Evolutionary conservation across 495 filamentous ascomycete genomes (phyloP).

Genomic region (Pseudoneurospora amorphoporcata): DNA sequence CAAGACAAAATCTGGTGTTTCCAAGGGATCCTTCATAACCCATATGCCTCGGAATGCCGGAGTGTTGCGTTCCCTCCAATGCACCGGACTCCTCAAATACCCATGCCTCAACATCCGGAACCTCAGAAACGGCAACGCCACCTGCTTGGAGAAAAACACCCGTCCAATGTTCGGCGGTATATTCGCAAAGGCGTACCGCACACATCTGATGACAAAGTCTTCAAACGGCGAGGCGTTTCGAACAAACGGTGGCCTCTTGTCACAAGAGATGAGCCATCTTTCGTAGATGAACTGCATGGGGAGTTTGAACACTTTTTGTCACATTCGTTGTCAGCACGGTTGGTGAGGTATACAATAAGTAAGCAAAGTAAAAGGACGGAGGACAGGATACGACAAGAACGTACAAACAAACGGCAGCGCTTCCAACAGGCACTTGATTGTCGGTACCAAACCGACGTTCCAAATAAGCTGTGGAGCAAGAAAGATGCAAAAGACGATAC

Average conservation of each 20-base stretch:
- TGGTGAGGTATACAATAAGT: no score
- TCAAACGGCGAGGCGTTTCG: conserved; percentile 57
- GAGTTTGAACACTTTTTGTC: conserved; percentile 40
- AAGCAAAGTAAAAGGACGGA: no score
- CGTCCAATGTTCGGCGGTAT: conserved; percentile 55
- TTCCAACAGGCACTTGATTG: conserved; percentile 42
- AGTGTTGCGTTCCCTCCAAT: conserved; percentile 42
- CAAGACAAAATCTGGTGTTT: conserved; percentile 55
- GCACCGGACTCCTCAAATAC: conserved; percentile 44
- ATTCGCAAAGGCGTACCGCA: conserved; percentile 64
- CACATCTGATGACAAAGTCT: conserved; percentile 61
- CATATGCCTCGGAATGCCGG: conserved; percentile 46
- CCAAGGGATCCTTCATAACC: conserved; percentile 41
- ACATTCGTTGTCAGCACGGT: not conserved
- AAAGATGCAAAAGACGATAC: conserved; percentile 54
- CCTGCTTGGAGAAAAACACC: conserved; percentile 65
- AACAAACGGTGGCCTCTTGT: conserved; percentile 48
- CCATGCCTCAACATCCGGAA: conserved; percentile 68
- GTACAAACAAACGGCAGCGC: conserved; percentile 64
- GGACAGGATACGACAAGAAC: conserved; percentile 3
- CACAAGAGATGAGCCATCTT: conserved; percentile 38
- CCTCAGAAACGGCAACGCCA: conserved; percentile 58
- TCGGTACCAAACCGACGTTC: conserved; percentile 45
- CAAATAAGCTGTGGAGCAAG: conserved; percentile 55
- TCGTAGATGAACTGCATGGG: conserved; percentile 48